phyloP scores from a whole-genome alignment of 345 rosid species.

The Populus euphratica region DNA sequence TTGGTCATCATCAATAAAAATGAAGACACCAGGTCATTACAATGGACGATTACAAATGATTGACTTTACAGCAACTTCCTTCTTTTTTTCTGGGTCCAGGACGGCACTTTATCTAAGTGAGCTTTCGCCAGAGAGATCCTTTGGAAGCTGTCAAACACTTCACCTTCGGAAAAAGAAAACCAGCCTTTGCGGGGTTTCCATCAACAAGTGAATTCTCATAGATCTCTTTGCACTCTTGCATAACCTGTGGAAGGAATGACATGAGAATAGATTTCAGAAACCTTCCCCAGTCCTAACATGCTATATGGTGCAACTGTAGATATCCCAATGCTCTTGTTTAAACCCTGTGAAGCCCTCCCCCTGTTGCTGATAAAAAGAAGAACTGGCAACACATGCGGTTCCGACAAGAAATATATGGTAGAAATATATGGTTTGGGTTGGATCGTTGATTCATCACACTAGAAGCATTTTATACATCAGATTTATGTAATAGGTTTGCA shows the following conservation, averaged over 20 bases:
- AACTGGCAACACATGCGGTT: neutral
- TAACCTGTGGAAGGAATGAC: constrained; percentile 49
- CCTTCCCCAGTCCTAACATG: neutral
- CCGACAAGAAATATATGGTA: neutral
- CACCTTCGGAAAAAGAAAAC: constrained; percentile 80
- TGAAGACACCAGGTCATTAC: neutral
- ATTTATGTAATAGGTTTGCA: neutral
- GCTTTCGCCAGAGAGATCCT: constrained; percentile 70
- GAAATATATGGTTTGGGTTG: neutral
- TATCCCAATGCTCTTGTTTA: neutral
- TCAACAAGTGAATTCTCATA: constrained; percentile 78
- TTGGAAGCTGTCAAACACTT: constrained; percentile 71
- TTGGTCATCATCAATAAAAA: neutral
- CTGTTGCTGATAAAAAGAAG: neutral
- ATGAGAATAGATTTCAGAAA: neutral
- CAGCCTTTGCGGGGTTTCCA: constrained; percentile 82
- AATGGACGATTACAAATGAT: neutral
- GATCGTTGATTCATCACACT: neutral
- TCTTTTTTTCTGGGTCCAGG: neutral
- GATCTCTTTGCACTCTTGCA: constrained; percentile 95
- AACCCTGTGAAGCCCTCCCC: too few relatives aligned
- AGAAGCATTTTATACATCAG: neutral
- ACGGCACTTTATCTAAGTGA: neutral
- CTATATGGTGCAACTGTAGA: neutral
- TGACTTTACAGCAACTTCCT: neutral